Percentiles rank a stretch among this genome's conserved stretches.
Evolutionary conservation across 352 stramenopile species (phyloP).

Genomic region (Pythium myriotylum): DNA sequence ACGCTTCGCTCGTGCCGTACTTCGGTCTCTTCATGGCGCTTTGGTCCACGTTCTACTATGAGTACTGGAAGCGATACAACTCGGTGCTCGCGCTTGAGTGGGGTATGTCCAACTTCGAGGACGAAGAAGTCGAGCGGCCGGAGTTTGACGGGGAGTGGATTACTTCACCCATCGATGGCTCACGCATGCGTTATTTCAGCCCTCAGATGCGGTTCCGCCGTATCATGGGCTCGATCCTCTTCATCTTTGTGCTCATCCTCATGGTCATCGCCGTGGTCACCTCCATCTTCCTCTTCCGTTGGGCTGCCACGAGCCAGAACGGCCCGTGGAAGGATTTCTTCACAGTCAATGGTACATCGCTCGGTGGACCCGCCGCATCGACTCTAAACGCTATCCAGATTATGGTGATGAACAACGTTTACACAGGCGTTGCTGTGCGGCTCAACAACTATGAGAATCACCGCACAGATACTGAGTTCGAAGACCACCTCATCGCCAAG

Average conservation of each 20-base stretch:
- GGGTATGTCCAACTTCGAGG: slow-evolving; percentile 74
- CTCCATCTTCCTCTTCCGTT: slow-evolving; percentile 78
- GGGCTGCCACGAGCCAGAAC: slow-evolving; percentile 44
- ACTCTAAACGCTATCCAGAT: slow-evolving; percentile 85
- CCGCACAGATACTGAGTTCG: slow-evolving; percentile 95
- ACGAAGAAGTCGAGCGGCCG: slow-evolving; percentile 67
- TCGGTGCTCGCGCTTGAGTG: slow-evolving; percentile 69
- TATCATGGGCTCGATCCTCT: slow-evolving; percentile 74
- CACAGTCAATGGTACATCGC: slow-evolving; percentile 41
- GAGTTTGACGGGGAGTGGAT: slow-evolving; percentile 79
- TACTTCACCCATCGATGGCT: slow-evolving; percentile 70
- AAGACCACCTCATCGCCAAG: slow-evolving; percentile 90
- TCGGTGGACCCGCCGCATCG: slow-evolving; percentile 56
- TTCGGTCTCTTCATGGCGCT: slow-evolving; percentile 86
- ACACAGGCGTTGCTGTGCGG: slow-evolving; percentile 58
- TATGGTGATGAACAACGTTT: slow-evolving; percentile 81
- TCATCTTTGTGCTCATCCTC: slow-evolving; percentile 71
- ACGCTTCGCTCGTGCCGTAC: slow-evolving; percentile 63
- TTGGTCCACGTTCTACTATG: slow-evolving; percentile 82
- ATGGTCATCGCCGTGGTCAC: slow-evolving; percentile 67
- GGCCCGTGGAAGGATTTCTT: slow-evolving; percentile 61
- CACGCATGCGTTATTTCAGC: slow-evolving; percentile 78
- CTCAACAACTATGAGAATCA: slow-evolving; percentile 94
- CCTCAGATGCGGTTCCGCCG: slow-evolving; percentile 61
- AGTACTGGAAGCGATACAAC: slow-evolving; percentile 86